Conservation (phyloP, 176 grass and related monocot genomes). For the Phyllostachys edulis region DNA sequence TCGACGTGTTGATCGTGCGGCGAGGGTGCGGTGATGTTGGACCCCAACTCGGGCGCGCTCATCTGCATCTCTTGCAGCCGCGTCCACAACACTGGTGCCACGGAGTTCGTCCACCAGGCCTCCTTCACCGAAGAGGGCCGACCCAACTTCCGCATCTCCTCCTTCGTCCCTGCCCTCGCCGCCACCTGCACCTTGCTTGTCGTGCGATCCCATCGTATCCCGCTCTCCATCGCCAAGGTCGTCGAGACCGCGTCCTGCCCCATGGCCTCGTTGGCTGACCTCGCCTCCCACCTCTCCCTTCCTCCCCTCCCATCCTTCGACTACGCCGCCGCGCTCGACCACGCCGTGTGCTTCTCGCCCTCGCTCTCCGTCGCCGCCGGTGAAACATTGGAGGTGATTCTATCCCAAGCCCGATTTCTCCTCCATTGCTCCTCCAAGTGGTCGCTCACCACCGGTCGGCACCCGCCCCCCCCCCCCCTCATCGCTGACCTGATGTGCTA, state of each 20-base stretch:
- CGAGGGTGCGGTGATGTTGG: background rate
- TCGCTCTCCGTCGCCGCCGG: background rate
- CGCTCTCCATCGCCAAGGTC: constrained; percentile 47
- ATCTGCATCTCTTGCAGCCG: constrained; percentile 34
- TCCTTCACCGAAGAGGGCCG: too few relatives aligned
- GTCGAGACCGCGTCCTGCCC: constrained; percentile 20
- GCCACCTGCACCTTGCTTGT: constrained; percentile 44
- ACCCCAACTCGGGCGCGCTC: constrained; percentile 34
- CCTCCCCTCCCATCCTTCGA: constrained; percentile 54
- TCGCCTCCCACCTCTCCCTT: constrained; percentile 35
- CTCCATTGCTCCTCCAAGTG: constrained; percentile 58
- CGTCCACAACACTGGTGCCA: background rate
- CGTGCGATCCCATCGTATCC: constrained; percentile 42
- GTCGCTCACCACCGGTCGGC: constrained; percentile 60
- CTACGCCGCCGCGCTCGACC: constrained; percentile 32
- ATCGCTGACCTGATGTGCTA: constrained; percentile 36
- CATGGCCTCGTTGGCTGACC: constrained; percentile 28
- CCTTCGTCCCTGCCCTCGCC: background rate
- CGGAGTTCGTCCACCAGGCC: constrained; percentile 22
- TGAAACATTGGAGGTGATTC: constrained; percentile 37
- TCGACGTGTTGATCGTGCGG: constrained; percentile 10
- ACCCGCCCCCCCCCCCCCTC: constrained; percentile 51
- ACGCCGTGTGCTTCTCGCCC: constrained; percentile 14
- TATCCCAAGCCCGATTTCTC: too few relatives aligned
- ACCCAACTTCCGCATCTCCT: constrained; percentile 1